Evolutionary conservation across 1,284 basidiomycete genomes (phyloP).

Genomic region (Singerocomus rubriflavus): DNA sequence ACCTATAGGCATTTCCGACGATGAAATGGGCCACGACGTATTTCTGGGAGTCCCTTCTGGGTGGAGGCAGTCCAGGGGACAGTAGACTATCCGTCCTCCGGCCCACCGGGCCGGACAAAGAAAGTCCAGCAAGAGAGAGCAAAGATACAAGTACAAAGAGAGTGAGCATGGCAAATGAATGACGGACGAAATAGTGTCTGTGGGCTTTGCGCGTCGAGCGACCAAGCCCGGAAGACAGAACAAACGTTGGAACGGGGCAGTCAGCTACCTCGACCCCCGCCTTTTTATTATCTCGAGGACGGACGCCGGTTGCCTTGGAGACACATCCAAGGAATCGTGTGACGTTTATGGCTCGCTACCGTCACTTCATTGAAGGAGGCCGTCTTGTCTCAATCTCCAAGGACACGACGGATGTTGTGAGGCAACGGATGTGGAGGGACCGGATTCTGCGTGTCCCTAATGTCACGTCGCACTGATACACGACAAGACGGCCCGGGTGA

Average conservation of each 20-base stretch:
- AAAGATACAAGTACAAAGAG: slow-evolving; percentile 15
- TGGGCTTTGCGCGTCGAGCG: slow-evolving; percentile 15
- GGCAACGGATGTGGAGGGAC: too few relatives aligned
- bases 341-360: too few relatives aligned
- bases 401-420: too few relatives aligned
- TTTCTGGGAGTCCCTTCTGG: slow-evolving; percentile 37
- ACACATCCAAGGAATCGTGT: too few relatives aligned
- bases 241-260: background rate
- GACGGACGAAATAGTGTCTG: slow-evolving; percentile 17
- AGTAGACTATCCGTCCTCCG: background rate
- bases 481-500: too few relatives aligned
- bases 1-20: slow-evolving; percentile 67
- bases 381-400: too few relatives aligned
- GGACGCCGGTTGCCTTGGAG: too few relatives aligned
- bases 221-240: background rate
- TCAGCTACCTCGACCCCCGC: background rate
- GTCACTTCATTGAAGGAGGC: too few relatives aligned
- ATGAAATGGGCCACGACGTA: slow-evolving; percentile 65
- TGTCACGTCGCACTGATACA: too few relatives aligned
- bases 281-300: too few relatives aligned
- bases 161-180: slow-evolving; percentile 17
- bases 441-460: too few relatives aligned
- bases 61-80: background rate
- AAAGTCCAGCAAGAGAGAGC: slow-evolving; percentile 7
- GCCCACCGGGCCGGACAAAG: slow-evolving; percentile 18